phyloP scores from a whole-genome alignment of 225 moss, liverwort and hornwort species.

The Anthoceros angustus region DNA sequence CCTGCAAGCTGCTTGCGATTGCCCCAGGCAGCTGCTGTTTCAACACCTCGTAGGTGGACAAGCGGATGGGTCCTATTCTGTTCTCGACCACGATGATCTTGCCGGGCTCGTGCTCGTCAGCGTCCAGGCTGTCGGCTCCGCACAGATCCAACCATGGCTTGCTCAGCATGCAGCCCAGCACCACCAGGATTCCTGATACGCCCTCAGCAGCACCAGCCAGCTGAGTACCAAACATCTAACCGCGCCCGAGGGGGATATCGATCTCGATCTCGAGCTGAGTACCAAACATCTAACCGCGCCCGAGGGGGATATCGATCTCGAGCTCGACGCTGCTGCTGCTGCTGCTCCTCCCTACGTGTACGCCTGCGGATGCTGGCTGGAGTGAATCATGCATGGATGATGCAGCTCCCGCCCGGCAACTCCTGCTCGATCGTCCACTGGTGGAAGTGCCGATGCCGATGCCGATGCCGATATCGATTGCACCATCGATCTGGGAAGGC shows the following conservation, averaged over 20 bases:
- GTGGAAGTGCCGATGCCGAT: no score
- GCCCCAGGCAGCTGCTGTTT: not conserved
- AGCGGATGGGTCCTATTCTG: not conserved
- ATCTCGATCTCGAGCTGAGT: not conserved
- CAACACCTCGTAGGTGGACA: not conserved
- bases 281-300: not conserved
- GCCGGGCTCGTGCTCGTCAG: not conserved
- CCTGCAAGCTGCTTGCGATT: no score
- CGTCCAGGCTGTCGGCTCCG: not conserved
- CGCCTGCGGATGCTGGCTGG: no score
- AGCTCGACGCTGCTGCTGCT: no score
- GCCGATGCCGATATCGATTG: no score
- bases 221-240: slow-evolving; percentile 1
- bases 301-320: no score
- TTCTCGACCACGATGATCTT: slow-evolving; percentile 1
- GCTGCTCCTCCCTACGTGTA: no score
- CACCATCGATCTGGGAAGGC: no score
- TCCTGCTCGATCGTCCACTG: no score
- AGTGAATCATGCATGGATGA: no score
- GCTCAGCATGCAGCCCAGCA: slow-evolving; percentile 6
- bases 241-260: not conserved
- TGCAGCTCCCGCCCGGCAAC: no score
- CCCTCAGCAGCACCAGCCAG: not conserved
- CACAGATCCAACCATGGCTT: slow-evolving; percentile 1
- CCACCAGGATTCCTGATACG: not conserved